Evolutionary conservation across 345 rosid genomes (phyloP).

Genomic region (Citrus australasica): DNA sequence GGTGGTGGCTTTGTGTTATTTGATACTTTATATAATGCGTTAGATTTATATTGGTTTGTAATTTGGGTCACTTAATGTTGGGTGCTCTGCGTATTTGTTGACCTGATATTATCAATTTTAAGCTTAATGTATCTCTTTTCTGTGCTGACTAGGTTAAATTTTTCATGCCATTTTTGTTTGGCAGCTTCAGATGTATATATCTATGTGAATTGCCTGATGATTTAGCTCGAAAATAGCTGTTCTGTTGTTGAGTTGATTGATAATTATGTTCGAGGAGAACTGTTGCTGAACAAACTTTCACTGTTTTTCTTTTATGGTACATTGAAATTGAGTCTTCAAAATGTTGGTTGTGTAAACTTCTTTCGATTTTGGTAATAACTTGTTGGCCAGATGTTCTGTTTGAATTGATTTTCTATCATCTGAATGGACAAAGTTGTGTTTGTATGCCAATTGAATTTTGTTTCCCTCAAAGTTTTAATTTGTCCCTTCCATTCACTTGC

Average conservation of each 20-base stretch:
- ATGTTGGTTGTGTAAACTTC: not conserved
- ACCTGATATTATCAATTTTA: not conserved
- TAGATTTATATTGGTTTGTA: not conserved
- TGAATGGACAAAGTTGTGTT: not conserved
- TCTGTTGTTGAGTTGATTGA: not conserved
- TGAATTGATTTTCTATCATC: not conserved
- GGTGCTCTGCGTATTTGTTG: not conserved
- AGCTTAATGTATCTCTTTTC: not conserved
- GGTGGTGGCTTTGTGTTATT: not conserved
- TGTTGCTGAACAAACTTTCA: not conserved
- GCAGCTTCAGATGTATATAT: not conserved
- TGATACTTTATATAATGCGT: not conserved
- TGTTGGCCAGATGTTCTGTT: not conserved
- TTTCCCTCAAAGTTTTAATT: not conserved
- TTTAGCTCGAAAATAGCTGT: no score
- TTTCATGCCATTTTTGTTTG: not conserved
- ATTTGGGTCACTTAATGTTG: not conserved
- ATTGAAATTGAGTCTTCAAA: not conserved
- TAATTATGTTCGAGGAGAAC: not conserved
- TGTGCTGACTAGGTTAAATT: not conserved
- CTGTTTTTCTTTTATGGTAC: not conserved
- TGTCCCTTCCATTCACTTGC: not conserved
- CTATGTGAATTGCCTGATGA: no score
- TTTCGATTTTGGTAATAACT: not conserved
- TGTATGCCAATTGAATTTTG: not conserved